Evolutionary conservation across 1,284 basidiomycete species (phyloP), one percentile per base, ranked within the genome.

Genomic region (Ustilago xerochloae): DNA sequence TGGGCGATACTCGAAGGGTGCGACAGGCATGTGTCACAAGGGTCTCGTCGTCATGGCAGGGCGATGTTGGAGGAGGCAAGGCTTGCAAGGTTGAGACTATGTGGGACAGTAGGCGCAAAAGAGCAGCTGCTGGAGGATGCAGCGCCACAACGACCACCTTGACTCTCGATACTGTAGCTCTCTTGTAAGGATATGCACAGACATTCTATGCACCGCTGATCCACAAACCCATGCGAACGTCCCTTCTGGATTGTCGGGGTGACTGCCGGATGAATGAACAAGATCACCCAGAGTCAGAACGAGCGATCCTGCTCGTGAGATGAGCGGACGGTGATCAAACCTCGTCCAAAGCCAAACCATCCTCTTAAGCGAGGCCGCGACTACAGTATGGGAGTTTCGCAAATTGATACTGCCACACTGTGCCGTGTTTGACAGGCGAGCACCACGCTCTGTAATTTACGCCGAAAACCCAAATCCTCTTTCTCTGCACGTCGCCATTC

Each of bases 401-500:
- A n/a, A 20, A 12, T 24, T 26, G 22, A 43, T 22, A 24, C 38
- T 20, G 38, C 38, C 15, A 20, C 8, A 43, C 22, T 15, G 39
- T 13, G 39, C 39, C 41, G 41, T 43, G 22, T 24, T 43, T 43
- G 41, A 43, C 41, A 43, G 41, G 41, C 41, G 41, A n/a, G n/a
- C n/a, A n/a, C n/a, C n/a, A n/a, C n/a, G n/a, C n/a, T n/a, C n/a
- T n/a, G n/a, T n/a, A n/a, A n/a, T n/a, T n/a, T n/a, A n/a, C n/a
- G n/a, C n/a, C n/a, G n/a, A n/a, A n/a, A n/a, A n/a, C n/a, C n/a
- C 41, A 43, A 43, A 43, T 43, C 41, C 41, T 43, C 41, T 8
- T 13, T 18, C 18, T 8, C 18, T 41, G 38, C n/a, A 48, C 45
- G 22, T 28, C 45, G 45, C 45, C 45, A 9, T 46, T 29, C 45